Conservation (phyloP, 2,329 filamentous ascomycete genomes). For the Curvularia sp. region DNA sequence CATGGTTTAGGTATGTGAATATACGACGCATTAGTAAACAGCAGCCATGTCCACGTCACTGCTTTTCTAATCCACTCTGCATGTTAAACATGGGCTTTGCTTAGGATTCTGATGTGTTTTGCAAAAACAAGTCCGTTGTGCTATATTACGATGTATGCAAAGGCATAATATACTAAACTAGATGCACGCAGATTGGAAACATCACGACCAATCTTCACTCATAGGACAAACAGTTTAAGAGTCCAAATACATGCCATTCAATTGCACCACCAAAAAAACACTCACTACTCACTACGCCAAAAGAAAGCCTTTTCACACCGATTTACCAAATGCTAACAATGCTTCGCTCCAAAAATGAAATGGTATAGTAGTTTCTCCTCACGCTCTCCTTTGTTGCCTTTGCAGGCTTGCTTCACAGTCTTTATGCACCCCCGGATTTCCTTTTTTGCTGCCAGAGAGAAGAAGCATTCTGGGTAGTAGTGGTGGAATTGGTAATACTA, state of each 20-base stretch:
- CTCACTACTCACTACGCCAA: constrained; percentile 22
- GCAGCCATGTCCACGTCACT: no score
- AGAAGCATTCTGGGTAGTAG: constrained; percentile 40
- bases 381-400: constrained; percentile 8
- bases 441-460: constrained; percentile 16
- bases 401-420: constrained; percentile 18
- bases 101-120: no score
- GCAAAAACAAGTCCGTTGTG: no score
- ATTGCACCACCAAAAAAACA: constrained; percentile 20
- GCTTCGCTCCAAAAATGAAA: constrained; percentile 36
- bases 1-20: no score
- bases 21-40: no score
- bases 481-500: constrained; percentile 1
- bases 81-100: no score
- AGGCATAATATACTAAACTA: no score
- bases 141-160: no score
- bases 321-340: constrained; percentile 28
- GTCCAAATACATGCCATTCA: constrained; percentile 24
- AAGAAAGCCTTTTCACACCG: constrained; percentile 1
- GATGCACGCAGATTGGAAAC: no score
- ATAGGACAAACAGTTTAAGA: neutral
- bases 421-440: constrained; percentile 32
- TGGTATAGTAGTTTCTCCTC: constrained; percentile 37
- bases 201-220: no score
- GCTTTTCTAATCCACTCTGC: no score